phyloP scores from a whole-genome alignment of 495 filamentous ascomycete genomes.

The Patellaria atrata region DNA sequence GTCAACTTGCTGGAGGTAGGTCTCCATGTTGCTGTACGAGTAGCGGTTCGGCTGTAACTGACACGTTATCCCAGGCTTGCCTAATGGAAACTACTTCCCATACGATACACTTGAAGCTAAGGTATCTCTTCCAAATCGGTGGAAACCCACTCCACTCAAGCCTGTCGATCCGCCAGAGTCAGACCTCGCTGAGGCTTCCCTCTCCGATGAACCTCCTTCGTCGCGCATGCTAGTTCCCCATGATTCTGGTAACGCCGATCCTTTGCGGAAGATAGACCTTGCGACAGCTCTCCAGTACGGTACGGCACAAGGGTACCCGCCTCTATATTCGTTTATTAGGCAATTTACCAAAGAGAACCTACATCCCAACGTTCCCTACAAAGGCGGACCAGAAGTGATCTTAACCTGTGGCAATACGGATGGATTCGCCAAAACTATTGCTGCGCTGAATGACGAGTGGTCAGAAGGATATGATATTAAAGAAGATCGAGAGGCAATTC shows the following conservation, averaged over 20 bases:
- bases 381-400: conserved; percentile 57
- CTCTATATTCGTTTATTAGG: conserved; percentile 58
- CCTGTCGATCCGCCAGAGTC: conserved; percentile 31
- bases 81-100: conserved; percentile 68
- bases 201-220: conserved; percentile 22
- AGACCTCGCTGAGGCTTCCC: conserved; percentile 17
- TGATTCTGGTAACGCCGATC: conserved; percentile 36
- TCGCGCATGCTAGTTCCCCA: conserved; percentile 58
- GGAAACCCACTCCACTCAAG: conserved; percentile 48
- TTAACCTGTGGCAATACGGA: conserved; percentile 72
- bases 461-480: conserved; percentile 49
- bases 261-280: conserved; percentile 58
- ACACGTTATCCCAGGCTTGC: conserved; percentile 43
- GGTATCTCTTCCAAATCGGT: conserved; percentile 55
- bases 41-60: not conserved
- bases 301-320: conserved; percentile 57
- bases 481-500: conserved; percentile 49
- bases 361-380: conserved; percentile 69
- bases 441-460: conserved; percentile 62
- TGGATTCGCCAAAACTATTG: conserved; percentile 62
- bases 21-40: not conserved
- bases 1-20: conserved; percentile 74
- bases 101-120: conserved; percentile 83
- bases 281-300: conserved; percentile 78
- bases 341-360: conserved; percentile 63